phyloP scores from a whole-genome alignment of 768 basidiomycete genomes.

The Calocera cornea region DNA sequence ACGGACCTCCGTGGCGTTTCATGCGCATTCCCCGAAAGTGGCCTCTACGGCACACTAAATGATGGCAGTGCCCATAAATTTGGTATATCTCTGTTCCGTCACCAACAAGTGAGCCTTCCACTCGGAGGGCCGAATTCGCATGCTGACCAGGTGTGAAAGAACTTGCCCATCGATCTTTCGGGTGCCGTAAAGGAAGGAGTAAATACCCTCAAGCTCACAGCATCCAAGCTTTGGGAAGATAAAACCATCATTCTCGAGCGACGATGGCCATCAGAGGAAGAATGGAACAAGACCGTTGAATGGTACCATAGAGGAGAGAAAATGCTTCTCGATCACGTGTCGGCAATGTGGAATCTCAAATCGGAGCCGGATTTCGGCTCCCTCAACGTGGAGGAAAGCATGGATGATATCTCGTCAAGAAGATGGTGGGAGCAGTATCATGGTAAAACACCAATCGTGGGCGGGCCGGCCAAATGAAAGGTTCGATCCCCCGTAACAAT shows the following conservation, averaged over 20 bases:
- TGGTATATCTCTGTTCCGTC: background rate
- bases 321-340: background rate
- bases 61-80: background rate
- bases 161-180: background rate
- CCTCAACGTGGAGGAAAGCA: background rate
- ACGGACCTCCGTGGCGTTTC: background rate
- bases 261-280: background rate
- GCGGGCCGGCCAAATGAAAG: background rate
- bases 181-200: background rate
- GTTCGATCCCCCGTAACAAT: background rate
- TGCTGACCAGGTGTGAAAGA: background rate
- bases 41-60: background rate
- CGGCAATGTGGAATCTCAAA: background rate
- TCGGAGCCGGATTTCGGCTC: background rate
- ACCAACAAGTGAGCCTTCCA: background rate
- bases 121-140: background rate
- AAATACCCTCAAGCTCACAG: background rate
- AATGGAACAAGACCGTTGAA: background rate
- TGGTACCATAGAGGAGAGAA: background rate
- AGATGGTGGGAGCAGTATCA: background rate
- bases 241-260: background rate
- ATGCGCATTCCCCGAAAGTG: background rate
- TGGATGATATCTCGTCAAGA: background rate
- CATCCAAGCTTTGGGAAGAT: background rate
- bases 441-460: background rate